A percentile compares a stretch with the other conserved stretches of the same genome.
Conservation (phyloP, 2,329 filamentous ascomycete species). For the Macrophomina phaseolina region DNA sequence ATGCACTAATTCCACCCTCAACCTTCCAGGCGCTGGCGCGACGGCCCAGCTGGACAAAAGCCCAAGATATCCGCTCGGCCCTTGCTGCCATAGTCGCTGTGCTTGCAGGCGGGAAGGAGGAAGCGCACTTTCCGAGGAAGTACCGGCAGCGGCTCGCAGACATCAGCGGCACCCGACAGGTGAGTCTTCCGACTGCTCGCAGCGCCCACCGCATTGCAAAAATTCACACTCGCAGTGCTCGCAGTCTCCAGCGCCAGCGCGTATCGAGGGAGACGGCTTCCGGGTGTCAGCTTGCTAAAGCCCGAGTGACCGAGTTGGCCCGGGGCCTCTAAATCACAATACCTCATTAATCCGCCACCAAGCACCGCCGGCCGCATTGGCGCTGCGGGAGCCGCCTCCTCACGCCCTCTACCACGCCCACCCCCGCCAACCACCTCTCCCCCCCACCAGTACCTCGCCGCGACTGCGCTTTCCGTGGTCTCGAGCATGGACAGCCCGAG, state of each 20-base stretch:
- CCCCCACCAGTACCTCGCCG: background rate
- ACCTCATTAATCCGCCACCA: slow-evolving; percentile 28
- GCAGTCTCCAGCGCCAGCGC: background rate
- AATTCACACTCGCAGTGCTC: background rate
- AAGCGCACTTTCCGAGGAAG: background rate
- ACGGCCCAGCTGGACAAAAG: background rate
- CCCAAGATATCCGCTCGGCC: background rate
- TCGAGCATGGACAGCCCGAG: slow-evolving; percentile 23
- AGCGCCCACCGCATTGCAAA: background rate
- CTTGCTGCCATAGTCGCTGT: background rate
- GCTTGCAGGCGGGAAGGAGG: background rate
- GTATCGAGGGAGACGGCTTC: background rate
- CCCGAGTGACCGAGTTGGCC: background rate
- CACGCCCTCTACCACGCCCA: background rate
- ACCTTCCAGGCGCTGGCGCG: background rate
- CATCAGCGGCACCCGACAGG: background rate
- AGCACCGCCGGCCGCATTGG: slow-evolving; percentile 24
- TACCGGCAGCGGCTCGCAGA: background rate
- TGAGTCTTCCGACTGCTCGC: slow-evolving; percentile 1
- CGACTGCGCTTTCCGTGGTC: background rate
- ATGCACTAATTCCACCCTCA: background rate
- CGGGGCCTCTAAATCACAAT: slow-evolving; percentile 20
- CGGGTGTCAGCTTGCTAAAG: background rate
- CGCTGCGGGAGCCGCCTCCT: slow-evolving; percentile 22
- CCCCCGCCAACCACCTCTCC: background rate